Percentiles rank a stretch among this genome's conserved stretches.
Conservation (phyloP, 164 flowering plant genomes). For the Stephania cephalantha region DNA sequence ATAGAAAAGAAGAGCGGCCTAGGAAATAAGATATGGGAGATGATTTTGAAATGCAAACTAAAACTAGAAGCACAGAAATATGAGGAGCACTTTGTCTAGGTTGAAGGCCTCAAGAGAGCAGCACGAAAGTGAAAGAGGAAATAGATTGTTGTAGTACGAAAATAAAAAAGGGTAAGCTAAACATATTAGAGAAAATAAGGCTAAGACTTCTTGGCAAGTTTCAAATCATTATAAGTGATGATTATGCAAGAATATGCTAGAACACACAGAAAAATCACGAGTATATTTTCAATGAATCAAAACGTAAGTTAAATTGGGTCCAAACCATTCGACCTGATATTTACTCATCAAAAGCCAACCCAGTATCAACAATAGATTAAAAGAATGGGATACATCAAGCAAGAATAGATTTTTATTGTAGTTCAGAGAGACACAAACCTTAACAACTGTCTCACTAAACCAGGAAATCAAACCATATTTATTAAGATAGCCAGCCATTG, state of each 20-base stretch:
- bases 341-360: not conserved
- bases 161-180: not conserved
- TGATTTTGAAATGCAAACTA: not conserved
- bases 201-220: no score
- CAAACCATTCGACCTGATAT: not conserved
- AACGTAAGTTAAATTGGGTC: not conserved
- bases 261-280: no score
- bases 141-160: not conserved
- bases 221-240: no score
- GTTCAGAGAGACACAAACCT: conserved; percentile 41
- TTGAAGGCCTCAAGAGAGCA: not conserved
- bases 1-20: not conserved
- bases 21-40: not conserved
- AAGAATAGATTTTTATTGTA: not conserved
- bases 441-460: conserved; percentile 88
- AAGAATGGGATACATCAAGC: not conserved
- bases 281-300: no score
- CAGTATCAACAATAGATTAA: not conserved
- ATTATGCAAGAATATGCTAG: no score
- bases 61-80: not conserved
- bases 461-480: conserved; percentile 89
- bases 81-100: not conserved
- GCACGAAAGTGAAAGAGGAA: not conserved
- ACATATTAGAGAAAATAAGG: not conserved
- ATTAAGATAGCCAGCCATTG: conserved; percentile 96